Conservation (phyloP, 2,329 filamentous ascomycete species). For the Fusarium robinianum region DNA sequence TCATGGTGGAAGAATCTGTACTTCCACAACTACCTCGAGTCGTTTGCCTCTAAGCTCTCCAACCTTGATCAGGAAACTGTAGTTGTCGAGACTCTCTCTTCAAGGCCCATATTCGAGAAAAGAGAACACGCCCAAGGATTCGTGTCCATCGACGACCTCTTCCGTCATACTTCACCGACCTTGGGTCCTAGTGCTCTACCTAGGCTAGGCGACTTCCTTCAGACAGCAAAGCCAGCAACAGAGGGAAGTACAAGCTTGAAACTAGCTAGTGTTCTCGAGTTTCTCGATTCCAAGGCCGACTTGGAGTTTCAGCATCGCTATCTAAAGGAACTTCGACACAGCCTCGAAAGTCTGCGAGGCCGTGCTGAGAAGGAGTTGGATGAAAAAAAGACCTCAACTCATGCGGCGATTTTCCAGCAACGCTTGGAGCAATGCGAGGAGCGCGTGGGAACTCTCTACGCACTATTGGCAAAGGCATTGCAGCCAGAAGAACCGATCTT, state of each 20-base stretch:
- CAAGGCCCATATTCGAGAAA: not conserved
- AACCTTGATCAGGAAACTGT: not conserved
- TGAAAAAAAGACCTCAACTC: not conserved
- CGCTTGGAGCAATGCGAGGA: constrained; percentile 7
- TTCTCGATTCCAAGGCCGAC: constrained; percentile 8
- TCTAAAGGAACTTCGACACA: constrained; percentile 13
- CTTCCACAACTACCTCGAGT: constrained; percentile 12
- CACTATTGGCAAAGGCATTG: not conserved
- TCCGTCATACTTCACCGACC: not conserved
- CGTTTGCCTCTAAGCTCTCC: not conserved
- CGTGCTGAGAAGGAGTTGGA: constrained; percentile 1
- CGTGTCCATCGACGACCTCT: constrained; percentile 13
- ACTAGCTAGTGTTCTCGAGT: constrained; percentile 10
- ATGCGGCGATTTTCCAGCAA: not conserved
- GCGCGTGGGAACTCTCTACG: not conserved
- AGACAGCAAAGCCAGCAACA: not conserved
- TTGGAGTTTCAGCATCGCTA: constrained; percentile 19
- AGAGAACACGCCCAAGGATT: not conserved
- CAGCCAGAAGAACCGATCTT: not conserved
- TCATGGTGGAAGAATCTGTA: constrained; percentile 20
- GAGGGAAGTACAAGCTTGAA: not conserved
- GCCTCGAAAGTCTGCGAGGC: constrained; percentile 9
- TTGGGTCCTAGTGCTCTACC: fast-evolving
- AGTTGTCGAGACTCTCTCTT: fast-evolving
- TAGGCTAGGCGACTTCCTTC: not conserved